phyloP scores from a whole-genome alignment of 345 rosid species.

The Litchi chinensis region DNA sequence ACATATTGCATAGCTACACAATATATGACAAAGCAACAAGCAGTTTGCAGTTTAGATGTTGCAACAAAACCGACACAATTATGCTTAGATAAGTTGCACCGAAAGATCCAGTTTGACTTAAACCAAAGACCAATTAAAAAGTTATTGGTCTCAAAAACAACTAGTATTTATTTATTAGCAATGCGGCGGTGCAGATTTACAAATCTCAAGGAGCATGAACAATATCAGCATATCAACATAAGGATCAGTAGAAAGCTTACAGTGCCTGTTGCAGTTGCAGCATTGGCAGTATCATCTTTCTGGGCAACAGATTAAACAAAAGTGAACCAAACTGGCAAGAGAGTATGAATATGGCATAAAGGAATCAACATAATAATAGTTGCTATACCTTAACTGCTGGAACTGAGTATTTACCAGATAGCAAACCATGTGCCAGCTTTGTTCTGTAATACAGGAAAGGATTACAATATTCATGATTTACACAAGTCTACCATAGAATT shows the following conservation, averaged over 20 bases:
- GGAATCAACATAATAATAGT: constrained; percentile 15
- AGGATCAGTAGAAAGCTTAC: constrained; percentile 44
- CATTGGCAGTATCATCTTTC: constrained; percentile 47
- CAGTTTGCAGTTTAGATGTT: constrained; percentile 11
- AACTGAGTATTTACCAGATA: constrained; percentile 87
- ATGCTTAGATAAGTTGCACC: not conserved
- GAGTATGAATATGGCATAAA: not conserved
- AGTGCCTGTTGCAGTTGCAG: constrained; percentile 34
- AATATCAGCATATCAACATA: not conserved
- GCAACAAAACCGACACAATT: not conserved
- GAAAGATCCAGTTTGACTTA: not conserved
- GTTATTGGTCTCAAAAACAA: not conserved
- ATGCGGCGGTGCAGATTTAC: not conserved
- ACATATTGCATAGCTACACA: not conserved
- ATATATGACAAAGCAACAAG: not conserved
- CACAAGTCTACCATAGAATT: not conserved
- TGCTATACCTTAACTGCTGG: constrained; percentile 68
- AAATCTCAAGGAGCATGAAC: not conserved
- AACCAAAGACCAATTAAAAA: not conserved
- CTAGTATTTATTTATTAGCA: constrained; percentile 1
- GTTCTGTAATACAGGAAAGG: constrained; percentile 58
- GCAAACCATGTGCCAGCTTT: constrained; percentile 94
- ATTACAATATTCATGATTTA: constrained; percentile 15
- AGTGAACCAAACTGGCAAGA: constrained; percentile 4
- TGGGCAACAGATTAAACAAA: constrained; percentile 33